Conservation (phyloP, 1,139 yeast species). For the Yamadazyma buinensis region DNA sequence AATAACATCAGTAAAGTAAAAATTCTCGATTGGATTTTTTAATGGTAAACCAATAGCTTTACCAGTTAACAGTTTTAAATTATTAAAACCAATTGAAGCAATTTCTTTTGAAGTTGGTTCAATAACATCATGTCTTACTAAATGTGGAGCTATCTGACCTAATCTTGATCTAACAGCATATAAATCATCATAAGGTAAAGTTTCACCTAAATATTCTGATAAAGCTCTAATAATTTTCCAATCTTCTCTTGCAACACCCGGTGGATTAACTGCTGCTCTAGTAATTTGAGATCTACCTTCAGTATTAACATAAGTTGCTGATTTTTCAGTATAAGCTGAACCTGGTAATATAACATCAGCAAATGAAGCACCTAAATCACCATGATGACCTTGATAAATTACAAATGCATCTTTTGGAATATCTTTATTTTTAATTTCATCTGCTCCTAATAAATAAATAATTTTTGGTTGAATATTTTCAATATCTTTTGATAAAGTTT, state of each 20-base stretch:
- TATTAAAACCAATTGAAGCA: conserved; percentile 56
- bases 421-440: conserved; percentile 65
- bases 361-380: conserved; percentile 83
- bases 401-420: conserved; percentile 86
- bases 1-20: conserved; percentile 84
- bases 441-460: conserved; percentile 81
- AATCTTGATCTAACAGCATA: conserved; percentile 68
- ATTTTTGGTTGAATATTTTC: conserved; percentile 61
- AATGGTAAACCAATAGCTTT: conserved; percentile 47
- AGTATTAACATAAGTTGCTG: conserved; percentile 85
- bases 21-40: conserved; percentile 73
- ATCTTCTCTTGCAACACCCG: conserved; percentile 89
- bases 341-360: conserved; percentile 90
- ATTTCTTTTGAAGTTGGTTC: conserved; percentile 64
- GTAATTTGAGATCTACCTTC: conserved; percentile 88
- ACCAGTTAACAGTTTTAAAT: conserved; percentile 38
- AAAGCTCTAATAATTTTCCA: conserved; percentile 88
- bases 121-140: conserved; percentile 69
- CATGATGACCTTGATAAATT: conserved; percentile 90
- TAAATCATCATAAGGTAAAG: conserved; percentile 76
- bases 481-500: conserved; percentile 48
- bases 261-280: conserved; percentile 87
- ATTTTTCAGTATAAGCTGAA: conserved; percentile 84
- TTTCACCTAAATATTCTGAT: conserved; percentile 68
- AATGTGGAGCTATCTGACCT: conserved; percentile 77